Percentiles rank a stretch among this genome's conserved stretches.
Evolutionary conservation across 306 rosid species (phyloP).

Genomic region (Pterocarpus macrocarpus): DNA sequence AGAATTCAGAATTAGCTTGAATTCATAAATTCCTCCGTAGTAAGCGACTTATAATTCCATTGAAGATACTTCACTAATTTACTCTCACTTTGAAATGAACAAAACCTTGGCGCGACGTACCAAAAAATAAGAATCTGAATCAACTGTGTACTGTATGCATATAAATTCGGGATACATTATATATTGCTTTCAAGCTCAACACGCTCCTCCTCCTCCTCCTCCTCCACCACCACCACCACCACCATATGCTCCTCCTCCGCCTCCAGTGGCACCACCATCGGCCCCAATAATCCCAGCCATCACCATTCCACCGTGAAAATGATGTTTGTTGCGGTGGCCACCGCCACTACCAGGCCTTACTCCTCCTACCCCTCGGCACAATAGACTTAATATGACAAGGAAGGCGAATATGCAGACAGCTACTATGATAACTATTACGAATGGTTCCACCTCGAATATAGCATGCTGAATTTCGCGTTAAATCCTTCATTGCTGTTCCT

Average conservation of each 20-base stretch:
- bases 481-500: not conserved
- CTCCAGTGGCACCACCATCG: not conserved
- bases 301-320: conserved; percentile 7
- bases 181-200: not conserved
- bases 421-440: conserved; percentile 37
- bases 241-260: not conserved
- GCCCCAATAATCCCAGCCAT: conserved; percentile 29
- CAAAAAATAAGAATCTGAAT: not conserved
- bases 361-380: conserved; percentile 16
- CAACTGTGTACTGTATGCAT: not conserved
- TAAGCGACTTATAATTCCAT: no score
- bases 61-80: no score
- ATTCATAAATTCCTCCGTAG: no score
- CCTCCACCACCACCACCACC: conserved; percentile 19
- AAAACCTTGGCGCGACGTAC: no score
- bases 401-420: conserved; percentile 3
- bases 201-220: not conserved
- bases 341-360: not conserved
- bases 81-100: no score
- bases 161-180: not conserved
- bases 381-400: not conserved
- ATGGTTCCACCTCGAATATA: conserved; percentile 37
- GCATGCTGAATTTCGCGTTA: not conserved
- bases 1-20: no score
- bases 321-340: conserved; percentile 5